phyloP scores from a whole-genome alignment of 805 yeast species.

The Candida parachauliodes region DNA sequence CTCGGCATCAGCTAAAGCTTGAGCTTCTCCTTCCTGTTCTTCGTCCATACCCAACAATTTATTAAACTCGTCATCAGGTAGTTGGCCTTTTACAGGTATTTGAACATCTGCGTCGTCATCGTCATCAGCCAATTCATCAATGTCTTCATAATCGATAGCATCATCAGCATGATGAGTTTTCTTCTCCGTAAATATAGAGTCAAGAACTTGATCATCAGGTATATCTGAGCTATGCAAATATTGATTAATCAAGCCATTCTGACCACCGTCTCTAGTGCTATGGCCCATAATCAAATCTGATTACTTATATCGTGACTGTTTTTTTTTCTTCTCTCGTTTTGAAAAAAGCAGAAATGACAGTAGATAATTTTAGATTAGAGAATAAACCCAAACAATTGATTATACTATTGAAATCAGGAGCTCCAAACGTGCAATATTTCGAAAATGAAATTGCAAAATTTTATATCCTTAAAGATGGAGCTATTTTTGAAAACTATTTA shows the following conservation, averaged over 20 bases:
- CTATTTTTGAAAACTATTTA: not conserved
- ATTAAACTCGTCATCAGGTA: conserved; percentile 22
- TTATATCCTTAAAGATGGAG: not conserved
- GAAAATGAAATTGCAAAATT: not conserved
- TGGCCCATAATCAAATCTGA: conserved; percentile 7
- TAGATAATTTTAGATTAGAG: not conserved
- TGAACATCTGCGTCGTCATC: conserved; percentile 36
- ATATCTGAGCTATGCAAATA: conserved; percentile 20
- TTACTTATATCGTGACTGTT: conserved; percentile 2
- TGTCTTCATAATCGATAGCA: conserved; percentile 92
- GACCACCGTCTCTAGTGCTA: conserved; percentile 1
- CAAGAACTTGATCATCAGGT: conserved; percentile 36
- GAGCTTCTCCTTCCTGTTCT: conserved; percentile 19
- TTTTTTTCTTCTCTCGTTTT: conserved; percentile 1
- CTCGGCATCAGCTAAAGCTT: conserved; percentile 33
- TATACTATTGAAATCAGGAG: conserved; percentile 2
- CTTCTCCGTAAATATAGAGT: conserved; percentile 33
- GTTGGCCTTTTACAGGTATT: not conserved
- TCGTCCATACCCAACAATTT: conserved; percentile 15
- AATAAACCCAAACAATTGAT: not conserved
- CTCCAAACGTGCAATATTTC: conserved; percentile 3
- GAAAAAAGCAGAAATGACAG: not conserved
- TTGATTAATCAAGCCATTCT: conserved; percentile 13
- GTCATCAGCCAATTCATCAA: conserved; percentile 84
- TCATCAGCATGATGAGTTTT: conserved; percentile 75